Evolutionary conservation across 192 early-diverging fungal species (phyloP).

Genomic region (Linnemannia schmuckeri): DNA sequence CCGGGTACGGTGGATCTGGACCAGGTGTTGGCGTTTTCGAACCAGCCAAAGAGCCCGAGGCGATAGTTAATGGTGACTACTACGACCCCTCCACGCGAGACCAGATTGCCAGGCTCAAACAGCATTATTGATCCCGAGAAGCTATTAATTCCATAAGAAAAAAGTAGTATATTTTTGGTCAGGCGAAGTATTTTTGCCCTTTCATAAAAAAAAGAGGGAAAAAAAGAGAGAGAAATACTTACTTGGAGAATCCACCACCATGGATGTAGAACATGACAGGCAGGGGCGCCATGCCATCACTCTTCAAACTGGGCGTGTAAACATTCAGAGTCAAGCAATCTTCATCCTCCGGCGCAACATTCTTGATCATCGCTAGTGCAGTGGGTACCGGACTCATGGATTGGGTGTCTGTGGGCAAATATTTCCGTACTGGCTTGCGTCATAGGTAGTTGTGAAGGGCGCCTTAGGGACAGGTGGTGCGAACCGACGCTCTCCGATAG

Average conservation of each 20-base stretch:
- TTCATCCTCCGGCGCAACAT: constrained; percentile 28
- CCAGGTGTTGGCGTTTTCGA: constrained; percentile 19
- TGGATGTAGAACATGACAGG: constrained; percentile 50
- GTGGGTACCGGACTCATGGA: constrained; percentile 7
- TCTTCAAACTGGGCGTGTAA: constrained; percentile 48
- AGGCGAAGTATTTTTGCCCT: background rate
- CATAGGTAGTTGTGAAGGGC: constrained; percentile 5
- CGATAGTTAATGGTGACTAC: constrained; percentile 56
- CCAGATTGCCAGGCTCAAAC: constrained; percentile 48
- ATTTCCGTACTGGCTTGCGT: constrained; percentile 15
- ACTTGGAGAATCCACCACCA: constrained; percentile 40
- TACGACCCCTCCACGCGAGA: constrained; percentile 48
- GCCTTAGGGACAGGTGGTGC: constrained; percentile 31
- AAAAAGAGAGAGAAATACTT: background rate
- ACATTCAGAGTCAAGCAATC: constrained; percentile 53
- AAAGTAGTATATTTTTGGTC: background rate
- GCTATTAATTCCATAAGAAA: background rate
- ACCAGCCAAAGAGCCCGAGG: constrained; percentile 47
- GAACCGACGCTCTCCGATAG: constrained; percentile 37
- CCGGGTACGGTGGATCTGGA: constrained; percentile 11
- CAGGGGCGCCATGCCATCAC: background rate
- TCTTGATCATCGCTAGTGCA: constrained; percentile 8
- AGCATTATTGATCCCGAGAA: constrained; percentile 39
- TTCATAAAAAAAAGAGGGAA: background rate
- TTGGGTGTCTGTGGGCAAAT: constrained; percentile 29